Conservation (phyloP, 2,329 filamentous ascomycete genomes). For the Rhinocladiella mackenziei region DNA sequence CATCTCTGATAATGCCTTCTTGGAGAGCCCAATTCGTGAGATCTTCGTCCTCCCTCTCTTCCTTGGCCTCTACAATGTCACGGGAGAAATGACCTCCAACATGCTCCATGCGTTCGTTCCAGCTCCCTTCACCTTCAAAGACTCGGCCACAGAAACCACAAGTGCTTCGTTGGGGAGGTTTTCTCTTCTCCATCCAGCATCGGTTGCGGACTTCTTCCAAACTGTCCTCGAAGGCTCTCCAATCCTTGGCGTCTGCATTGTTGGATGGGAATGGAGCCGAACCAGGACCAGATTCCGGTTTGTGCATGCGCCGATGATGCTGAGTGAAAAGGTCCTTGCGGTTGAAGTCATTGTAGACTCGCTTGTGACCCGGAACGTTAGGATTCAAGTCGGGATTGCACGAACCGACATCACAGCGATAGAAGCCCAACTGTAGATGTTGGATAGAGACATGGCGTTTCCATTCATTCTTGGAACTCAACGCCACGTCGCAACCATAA, state of each 20-base stretch:
- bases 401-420: slow-evolving; percentile 66
- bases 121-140: slow-evolving; percentile 63
- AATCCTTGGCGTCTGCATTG: slow-evolving; percentile 29
- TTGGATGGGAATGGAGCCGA: slow-evolving; percentile 17
- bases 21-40: slow-evolving; percentile 41
- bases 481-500: slow-evolving; percentile 70
- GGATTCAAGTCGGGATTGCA: slow-evolving; percentile 41
- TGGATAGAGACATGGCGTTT: slow-evolving; percentile 82
- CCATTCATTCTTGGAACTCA: slow-evolving; percentile 89
- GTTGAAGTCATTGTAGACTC: slow-evolving; percentile 67
- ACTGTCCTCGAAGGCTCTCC: slow-evolving; percentile 46
- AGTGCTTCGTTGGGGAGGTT: slow-evolving; percentile 60
- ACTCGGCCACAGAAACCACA: slow-evolving; percentile 56
- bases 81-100: slow-evolving; percentile 73
- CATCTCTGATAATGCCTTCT: slow-evolving; percentile 34
- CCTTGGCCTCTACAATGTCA: slow-evolving; percentile 41
- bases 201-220: slow-evolving; percentile 55
- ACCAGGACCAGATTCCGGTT: slow-evolving; percentile 32
- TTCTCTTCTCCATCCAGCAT: slow-evolving; percentile 59
- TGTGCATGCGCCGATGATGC: slow-evolving; percentile 83
- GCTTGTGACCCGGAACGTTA: slow-evolving; percentile 24
- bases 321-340: slow-evolving; percentile 90
- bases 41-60: slow-evolving; percentile 41
- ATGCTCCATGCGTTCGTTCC: slow-evolving; percentile 86
- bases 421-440: slow-evolving; percentile 71